Base-by-base conservation (phyloP, 164 flowering plant species). In the Paratinospora sagittata region DNA sequence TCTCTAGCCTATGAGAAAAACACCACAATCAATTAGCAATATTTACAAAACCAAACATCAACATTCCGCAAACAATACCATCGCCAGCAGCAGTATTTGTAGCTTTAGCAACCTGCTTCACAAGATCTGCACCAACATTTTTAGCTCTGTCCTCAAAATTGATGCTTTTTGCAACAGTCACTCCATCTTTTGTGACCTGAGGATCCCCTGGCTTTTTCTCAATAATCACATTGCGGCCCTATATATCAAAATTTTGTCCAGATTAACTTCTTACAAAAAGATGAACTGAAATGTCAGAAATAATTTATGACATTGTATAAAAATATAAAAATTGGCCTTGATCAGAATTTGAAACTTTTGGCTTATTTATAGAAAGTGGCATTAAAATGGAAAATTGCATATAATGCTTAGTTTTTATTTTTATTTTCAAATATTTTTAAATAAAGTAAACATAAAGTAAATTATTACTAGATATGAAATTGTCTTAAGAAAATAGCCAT, bases 111-210 rank as follows among this genome's bases (percentile, higher is more conserved):
- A 94, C 98, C 82, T 92, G 93, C 82, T 94, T 94, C 41, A 94
- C 89, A 72, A 94, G 93, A 63, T 83, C 82, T 43, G 98, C 97
- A 71, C 98, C 98, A 72, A 92, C 76, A 81, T 94, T 88, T 75
- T 90, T 94, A 62, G 82, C 84, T 75, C 78, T 91, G 16, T 90
- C 89, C 72, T 83, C 66, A 76, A 93, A 93, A 3, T 67, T 74
- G 47, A 91, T 89, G 85, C 97, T 91, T 82, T 88, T 90, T 70
- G 97, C 98, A 72, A 93, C 97, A 43, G 96, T 90, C 11, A 88
- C 95, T 66, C 98, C 98, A 81, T 94, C 98, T 73, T 94, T 94
- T 60, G 98, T 94, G 67, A 94, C 89, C 80, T 84, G 88, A 14
- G 97, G 98, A 65, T 19, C 65, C 39, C 85, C 83, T 10, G 13